Evolutionary conservation across 768 basidiomycete species (phyloP).

Genomic region (Pluteus cervinus): DNA sequence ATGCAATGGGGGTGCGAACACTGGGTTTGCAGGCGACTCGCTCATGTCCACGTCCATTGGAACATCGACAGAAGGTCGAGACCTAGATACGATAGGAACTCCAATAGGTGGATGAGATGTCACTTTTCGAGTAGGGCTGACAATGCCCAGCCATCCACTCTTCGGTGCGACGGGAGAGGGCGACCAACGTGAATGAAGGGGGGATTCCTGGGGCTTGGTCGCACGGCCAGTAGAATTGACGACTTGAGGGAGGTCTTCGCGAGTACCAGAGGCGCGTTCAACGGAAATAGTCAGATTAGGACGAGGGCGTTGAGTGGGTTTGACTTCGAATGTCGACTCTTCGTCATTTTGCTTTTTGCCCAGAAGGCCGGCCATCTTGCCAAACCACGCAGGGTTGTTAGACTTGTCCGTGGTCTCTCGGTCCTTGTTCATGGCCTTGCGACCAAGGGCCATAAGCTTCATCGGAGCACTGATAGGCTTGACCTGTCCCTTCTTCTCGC

Average conservation of each 20-base stretch:
- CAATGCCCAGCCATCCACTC: conserved; percentile 26
- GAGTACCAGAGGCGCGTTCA: conserved; percentile 16
- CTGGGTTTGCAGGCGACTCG: conserved; percentile 19
- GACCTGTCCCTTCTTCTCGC: conserved; percentile 4
- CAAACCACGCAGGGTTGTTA: conserved; percentile 26
- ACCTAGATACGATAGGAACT: conserved; percentile 22
- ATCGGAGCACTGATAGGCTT: conserved; percentile 23
- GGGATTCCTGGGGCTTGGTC: too few relatives aligned
- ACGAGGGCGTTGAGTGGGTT: conserved; percentile 3
- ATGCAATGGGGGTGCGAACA: conserved; percentile 22
- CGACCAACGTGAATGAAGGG: conserved; percentile 28
- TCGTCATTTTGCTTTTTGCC: conserved; percentile 15
- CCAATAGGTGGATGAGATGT: conserved; percentile 15
- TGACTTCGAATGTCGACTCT: conserved; percentile 7
- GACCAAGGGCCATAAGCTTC: conserved; percentile 40
- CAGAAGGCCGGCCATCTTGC: conserved; percentile 23
- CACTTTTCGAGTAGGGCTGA: conserved; percentile 19
- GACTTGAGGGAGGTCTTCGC: too few relatives aligned
- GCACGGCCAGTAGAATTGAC: too few relatives aligned
- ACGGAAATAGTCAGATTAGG: conserved; percentile 12
- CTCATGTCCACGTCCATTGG: conserved; percentile 11
- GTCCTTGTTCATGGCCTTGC: conserved; percentile 27
- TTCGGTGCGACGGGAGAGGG: conserved; percentile 25
- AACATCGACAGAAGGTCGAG: conserved; percentile 18
- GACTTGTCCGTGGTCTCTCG: conserved; percentile 18